Base-by-base conservation (phyloP, 805 yeast genomes). In the Candida ficus region DNA sequence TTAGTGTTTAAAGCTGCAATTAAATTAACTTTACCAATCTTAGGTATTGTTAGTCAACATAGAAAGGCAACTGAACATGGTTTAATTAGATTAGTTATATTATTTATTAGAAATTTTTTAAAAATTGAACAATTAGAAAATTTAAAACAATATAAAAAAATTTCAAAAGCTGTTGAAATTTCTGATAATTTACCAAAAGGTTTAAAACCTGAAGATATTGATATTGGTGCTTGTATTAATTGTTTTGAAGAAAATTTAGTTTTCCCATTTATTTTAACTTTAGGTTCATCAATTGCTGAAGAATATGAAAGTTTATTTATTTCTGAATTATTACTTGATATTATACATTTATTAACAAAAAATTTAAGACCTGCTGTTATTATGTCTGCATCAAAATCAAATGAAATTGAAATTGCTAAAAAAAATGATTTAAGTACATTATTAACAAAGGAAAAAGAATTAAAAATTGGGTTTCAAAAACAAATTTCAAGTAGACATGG, bases 401-500 rank as follows among this genome's bases (percentile, higher is more conserved):
- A 17, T 16, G 37, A 27, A 16, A 17, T 20, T 18, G 14, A 17
- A 4, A 10, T 7, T 5, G 5, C 7, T 6, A 22, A 29, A 11
- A 21, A 14, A 3, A 32, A 7, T 13, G 48, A 38, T 8, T 50
- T 53, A 9, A 43, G 49, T 7, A 74, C 70, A 17, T 57, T 86
- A 7, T 64, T 88, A n/a, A 64, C 67, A 2, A 71, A 71, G 39
- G 97, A 91, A 54, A 67, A 71, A 17, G 68, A 70, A 25, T 57
- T 81, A 44, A 76, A 75, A 43, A 66, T 63, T 30, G 55, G 60
- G 26, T 70, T 78, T 36, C 66, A 68, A 22, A 73, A 71, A 58
- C 62, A 68, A 38, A 66, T 79, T 2, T 73, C 85, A 1, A 71
- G 87, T 1, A 72, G 99, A 35, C 99, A 91, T 57, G 90, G 93